phyloP scores from a whole-genome alignment of 2,329 filamentous ascomycete genomes.

The Sphaceloma murrayae region DNA sequence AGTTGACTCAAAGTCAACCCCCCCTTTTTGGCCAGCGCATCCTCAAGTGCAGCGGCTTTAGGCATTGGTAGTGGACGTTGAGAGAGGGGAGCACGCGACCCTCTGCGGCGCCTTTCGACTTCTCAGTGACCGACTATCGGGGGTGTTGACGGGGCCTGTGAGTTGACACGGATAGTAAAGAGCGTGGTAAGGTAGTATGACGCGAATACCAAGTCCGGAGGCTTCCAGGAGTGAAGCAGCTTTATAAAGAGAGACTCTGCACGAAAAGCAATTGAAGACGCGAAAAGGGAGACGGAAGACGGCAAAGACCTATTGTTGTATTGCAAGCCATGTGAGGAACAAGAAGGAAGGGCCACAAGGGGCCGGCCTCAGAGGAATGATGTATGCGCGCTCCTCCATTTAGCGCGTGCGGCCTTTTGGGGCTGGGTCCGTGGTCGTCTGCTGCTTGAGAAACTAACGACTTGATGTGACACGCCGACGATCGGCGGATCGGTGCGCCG shows the following conservation, averaged over 20 bases:
- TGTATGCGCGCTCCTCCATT: slow-evolving; percentile 9
- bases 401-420: slow-evolving; percentile 6
- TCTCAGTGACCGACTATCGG: too few species aligned
- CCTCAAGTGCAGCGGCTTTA: slow-evolving; percentile 32
- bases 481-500: slow-evolving; percentile 15
- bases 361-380: slow-evolving; percentile 13
- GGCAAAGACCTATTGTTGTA: slow-evolving; percentile 4
- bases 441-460: background rate
- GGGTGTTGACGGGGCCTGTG: too few species aligned
- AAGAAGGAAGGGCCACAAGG: slow-evolving; percentile 3
- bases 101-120: too few species aligned
- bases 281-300: background rate
- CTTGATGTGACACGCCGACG: background rate
- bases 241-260: slow-evolving; percentile 7
- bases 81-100: background rate
- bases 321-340: slow-evolving; percentile 8
- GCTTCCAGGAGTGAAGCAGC: slow-evolving; percentile 1
- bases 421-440: too few species aligned
- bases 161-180: too few species aligned
- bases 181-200: too few species aligned
- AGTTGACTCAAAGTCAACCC: slow-evolving; percentile 78
- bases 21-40: slow-evolving; percentile 50
- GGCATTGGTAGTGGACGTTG: slow-evolving; percentile 22
- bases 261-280: slow-evolving; percentile 5
- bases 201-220: slow-evolving; percentile 7